Evolutionary conservation across 208 protist genomes (phyloP).

Genomic region (Trypanosoma theileri): DNA sequence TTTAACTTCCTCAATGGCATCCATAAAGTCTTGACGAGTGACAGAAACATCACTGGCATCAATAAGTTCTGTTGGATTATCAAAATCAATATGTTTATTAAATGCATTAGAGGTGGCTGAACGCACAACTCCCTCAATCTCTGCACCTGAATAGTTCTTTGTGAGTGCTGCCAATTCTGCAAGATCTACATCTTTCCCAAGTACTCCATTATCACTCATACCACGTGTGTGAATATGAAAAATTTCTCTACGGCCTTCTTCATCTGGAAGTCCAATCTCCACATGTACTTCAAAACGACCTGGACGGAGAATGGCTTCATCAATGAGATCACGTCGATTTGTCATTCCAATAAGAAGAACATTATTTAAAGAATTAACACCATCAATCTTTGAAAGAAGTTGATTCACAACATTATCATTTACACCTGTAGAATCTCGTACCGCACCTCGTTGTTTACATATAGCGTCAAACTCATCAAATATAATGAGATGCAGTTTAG

Average conservation of each 20-base stretch:
- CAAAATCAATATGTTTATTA: slow-evolving; percentile 87
- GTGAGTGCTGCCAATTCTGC: slow-evolving; percentile 91
- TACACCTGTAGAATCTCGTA: slow-evolving; percentile 95
- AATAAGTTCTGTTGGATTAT: slow-evolving; percentile 64
- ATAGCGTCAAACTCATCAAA: slow-evolving; percentile 99
- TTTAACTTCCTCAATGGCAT: slow-evolving; percentile 88
- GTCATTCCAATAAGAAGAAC: slow-evolving; percentile 99
- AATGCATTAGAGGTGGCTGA: slow-evolving; percentile 89
- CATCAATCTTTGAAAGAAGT: slow-evolving; percentile 99
- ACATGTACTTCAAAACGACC: slow-evolving; percentile 99
- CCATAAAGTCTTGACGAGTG: slow-evolving; percentile 69
- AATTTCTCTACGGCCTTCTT: slow-evolving; percentile 97
- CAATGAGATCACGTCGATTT: slow-evolving; percentile 99
- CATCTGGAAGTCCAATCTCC: slow-evolving; percentile 97
- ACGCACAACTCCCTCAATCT: slow-evolving; percentile 93
- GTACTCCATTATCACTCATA: slow-evolving; percentile 90
- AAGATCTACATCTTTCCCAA: slow-evolving; percentile 94
- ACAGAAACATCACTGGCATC: slow-evolving; percentile 65
- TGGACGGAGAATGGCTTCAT: slow-evolving; percentile 99
- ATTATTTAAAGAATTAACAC: slow-evolving; percentile 99
- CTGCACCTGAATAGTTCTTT: slow-evolving; percentile 99
- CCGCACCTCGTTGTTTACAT: slow-evolving; percentile 95
- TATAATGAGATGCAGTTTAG: slow-evolving; percentile 99
- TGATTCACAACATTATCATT: slow-evolving; percentile 99
- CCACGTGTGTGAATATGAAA: slow-evolving; percentile 98